Percentiles rank a stretch among this genome's conserved stretches.
Conservation (phyloP, 2,329 filamentous ascomycete species). For the Polychaeton citri region DNA sequence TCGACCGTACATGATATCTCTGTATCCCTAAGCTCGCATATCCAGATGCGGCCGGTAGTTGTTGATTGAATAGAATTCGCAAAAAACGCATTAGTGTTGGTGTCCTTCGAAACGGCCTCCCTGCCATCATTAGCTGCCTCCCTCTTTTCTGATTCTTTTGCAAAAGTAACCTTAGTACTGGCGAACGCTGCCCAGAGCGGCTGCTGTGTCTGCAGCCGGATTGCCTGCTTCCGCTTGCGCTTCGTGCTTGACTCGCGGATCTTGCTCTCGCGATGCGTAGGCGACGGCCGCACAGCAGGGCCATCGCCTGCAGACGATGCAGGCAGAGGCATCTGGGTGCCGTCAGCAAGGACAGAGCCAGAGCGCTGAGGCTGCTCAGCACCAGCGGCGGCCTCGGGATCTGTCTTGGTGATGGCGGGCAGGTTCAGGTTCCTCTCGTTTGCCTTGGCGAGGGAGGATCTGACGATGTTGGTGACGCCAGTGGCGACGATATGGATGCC, state of each 20-base stretch:
- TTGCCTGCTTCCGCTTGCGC: conserved; percentile 81
- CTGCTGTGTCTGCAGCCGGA: conserved; percentile 78
- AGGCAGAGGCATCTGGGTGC: conserved; percentile 11
- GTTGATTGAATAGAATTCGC: conserved; percentile 49
- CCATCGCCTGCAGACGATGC: conserved; percentile 30
- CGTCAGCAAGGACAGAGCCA: conserved; percentile 9
- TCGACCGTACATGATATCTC: conserved; percentile 53
- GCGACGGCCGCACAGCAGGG: conserved; percentile 37
- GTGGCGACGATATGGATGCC: conserved; percentile 25
- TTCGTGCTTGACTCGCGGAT: conserved; percentile 52
- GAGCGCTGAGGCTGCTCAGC: conserved; percentile 10
- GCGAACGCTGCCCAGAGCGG: conserved; percentile 89
- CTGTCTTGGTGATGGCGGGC: conserved; percentile 16
- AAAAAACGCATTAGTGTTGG: conserved; percentile 48
- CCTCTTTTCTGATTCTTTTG: conserved; percentile 66
- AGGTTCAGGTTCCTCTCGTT: conserved; percentile 19
- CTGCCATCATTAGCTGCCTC: conserved; percentile 60
- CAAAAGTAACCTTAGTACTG: conserved; percentile 91
- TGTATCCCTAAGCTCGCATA: conserved; percentile 64
- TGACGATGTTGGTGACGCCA: conserved; percentile 22
- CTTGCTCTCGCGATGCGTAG: conserved; percentile 39
- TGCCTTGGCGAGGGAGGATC: conserved; percentile 21
- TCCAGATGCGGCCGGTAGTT: conserved; percentile 59
- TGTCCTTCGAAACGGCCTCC: conserved; percentile 61
- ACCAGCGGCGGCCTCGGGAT: conserved; percentile 17